Conservation (phyloP, 495 filamentous ascomycete genomes). For the Penicillium atrosanguineum region DNA sequence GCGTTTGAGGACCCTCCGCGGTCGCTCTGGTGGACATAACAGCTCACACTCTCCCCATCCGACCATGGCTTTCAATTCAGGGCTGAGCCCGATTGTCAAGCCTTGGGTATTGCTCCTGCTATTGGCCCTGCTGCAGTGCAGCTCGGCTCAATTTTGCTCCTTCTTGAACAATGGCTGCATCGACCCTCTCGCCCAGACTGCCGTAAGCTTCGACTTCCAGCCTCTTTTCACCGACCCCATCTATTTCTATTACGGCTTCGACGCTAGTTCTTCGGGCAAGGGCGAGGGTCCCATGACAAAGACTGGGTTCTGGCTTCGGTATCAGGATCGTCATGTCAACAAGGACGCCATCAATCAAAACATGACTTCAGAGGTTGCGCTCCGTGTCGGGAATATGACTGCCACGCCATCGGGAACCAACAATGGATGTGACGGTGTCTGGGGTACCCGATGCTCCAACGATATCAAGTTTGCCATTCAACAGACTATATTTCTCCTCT, state of each 20-base stretch:
- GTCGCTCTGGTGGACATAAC: slow-evolving; percentile 18
- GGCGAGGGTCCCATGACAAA: slow-evolving; percentile 41
- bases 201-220: slow-evolving; percentile 35
- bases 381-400: slow-evolving; percentile 43
- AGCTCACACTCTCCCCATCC: not conserved
- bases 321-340: slow-evolving; percentile 32
- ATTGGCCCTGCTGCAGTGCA: slow-evolving; percentile 17
- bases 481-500: slow-evolving; percentile 27
- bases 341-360: slow-evolving; percentile 33
- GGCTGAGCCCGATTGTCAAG: slow-evolving; percentile 11
- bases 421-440: slow-evolving; percentile 45
- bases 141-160: slow-evolving; percentile 35
- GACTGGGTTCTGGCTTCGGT: slow-evolving; percentile 41
- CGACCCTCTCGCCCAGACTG: slow-evolving; percentile 43
- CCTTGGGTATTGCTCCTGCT: slow-evolving; percentile 22
- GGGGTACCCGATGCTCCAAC: slow-evolving; percentile 35
- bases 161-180: slow-evolving; percentile 43
- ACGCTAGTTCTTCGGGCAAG: slow-evolving; percentile 33
- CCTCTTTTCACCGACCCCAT: slow-evolving; percentile 39
- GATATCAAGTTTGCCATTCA: slow-evolving; percentile 33
- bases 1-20: slow-evolving; percentile 22
- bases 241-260: slow-evolving; percentile 41
- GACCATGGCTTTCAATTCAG: slow-evolving; percentile 21
- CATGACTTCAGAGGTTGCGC: slow-evolving; percentile 39
- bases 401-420: slow-evolving; percentile 34